Conservation (phyloP, 352 stramenopile genomes). For the Pythium dissotocum region DNA sequence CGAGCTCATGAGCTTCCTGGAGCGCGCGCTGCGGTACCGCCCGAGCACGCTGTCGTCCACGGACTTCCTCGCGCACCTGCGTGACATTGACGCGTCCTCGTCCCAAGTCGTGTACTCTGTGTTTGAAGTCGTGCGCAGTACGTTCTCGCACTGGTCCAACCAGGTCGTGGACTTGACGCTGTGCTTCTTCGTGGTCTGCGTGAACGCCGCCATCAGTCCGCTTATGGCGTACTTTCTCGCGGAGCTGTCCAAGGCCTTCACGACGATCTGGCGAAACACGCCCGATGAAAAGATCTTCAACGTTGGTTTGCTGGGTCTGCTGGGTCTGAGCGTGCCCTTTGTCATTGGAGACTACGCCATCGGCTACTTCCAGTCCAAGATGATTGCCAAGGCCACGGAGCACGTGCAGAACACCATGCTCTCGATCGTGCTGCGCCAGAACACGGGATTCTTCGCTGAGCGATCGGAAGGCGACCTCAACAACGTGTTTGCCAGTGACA, state of each 20-base stretch:
- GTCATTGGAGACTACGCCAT: constrained; percentile 84
- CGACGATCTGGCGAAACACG: constrained; percentile 32
- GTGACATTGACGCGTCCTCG: constrained; percentile 83
- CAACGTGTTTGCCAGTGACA: constrained; percentile 87
- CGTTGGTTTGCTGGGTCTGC: constrained; percentile 68
- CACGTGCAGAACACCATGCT: constrained; percentile 72
- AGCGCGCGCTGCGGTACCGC: constrained; percentile 79
- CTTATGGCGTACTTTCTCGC: constrained; percentile 76
- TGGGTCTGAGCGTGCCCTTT: constrained; percentile 81
- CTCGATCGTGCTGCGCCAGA: constrained; percentile 78
- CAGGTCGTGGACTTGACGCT: constrained; percentile 72
- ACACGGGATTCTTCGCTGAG: constrained; percentile 81
- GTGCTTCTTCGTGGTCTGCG: constrained; percentile 77
- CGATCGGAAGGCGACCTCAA: constrained; percentile 87
- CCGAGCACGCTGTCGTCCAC: constrained; percentile 71
- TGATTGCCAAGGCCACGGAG: constrained; percentile 89
- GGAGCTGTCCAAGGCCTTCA: constrained; percentile 69
- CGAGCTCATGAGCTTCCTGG: constrained; percentile 88
- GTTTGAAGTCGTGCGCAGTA: constrained; percentile 74
- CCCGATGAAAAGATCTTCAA: constrained; percentile 54
- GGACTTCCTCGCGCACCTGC: constrained; percentile 80
- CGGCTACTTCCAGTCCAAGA: constrained; percentile 90
- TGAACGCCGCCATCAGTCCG: constrained; percentile 83
- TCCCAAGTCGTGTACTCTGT: constrained; percentile 76
- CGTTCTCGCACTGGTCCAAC: constrained; percentile 85